These are phyloP conservation scores for Calonectria crousiana DNA, from an alignment of 2,329 filamentous ascomycete species.

Conservation along the genomic window DNA sequence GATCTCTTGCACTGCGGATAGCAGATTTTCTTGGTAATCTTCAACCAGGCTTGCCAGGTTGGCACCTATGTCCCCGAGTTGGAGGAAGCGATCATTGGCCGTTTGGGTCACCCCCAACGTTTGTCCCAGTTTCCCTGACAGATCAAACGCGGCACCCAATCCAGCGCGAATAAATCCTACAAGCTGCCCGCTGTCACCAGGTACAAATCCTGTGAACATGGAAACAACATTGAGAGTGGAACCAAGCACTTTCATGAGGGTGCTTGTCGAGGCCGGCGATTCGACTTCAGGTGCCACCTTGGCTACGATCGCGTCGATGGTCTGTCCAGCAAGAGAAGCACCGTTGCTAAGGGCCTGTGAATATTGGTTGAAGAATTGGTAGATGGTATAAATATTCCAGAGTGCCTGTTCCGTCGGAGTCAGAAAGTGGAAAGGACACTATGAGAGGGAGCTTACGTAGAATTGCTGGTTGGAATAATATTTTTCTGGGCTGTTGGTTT, in stretches of 20 bases:
- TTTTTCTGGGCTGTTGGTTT: slow-evolving; percentile 20
- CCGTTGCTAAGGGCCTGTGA: slow-evolving; percentile 42
- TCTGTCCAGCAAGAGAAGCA: slow-evolving; percentile 39
- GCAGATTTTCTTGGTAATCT: slow-evolving; percentile 38
- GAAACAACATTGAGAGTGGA: slow-evolving; percentile 32
- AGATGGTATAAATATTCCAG: slow-evolving; percentile 45
- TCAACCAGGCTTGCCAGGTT: slow-evolving; percentile 41
- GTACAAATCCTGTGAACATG: slow-evolving; percentile 36
- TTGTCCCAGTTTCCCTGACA: slow-evolving; percentile 26
- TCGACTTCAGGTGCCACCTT: slow-evolving; percentile 41
- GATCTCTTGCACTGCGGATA: slow-evolving; percentile 30
- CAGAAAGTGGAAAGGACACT: background rate
- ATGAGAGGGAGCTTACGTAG: slow-evolving; percentile 24
- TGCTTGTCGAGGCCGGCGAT: slow-evolving; percentile 23
- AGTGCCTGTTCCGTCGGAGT: slow-evolving; percentile 24
- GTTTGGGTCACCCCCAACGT: slow-evolving; percentile 32
- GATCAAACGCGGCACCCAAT: slow-evolving; percentile 24
- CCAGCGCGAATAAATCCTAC: slow-evolving; percentile 34
- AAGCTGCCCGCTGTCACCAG: slow-evolving; percentile 32
- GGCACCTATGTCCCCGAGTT: slow-evolving; percentile 41
- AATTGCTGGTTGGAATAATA: slow-evolving; percentile 43
- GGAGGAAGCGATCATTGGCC: slow-evolving; percentile 40
- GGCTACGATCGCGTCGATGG: slow-evolving; percentile 41
- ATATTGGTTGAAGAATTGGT: slow-evolving; percentile 47
- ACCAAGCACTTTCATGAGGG: slow-evolving; percentile 32